Base-by-base conservation (phyloP, 495 filamentous ascomycete species). In the Talaromyces nanjingensis region DNA sequence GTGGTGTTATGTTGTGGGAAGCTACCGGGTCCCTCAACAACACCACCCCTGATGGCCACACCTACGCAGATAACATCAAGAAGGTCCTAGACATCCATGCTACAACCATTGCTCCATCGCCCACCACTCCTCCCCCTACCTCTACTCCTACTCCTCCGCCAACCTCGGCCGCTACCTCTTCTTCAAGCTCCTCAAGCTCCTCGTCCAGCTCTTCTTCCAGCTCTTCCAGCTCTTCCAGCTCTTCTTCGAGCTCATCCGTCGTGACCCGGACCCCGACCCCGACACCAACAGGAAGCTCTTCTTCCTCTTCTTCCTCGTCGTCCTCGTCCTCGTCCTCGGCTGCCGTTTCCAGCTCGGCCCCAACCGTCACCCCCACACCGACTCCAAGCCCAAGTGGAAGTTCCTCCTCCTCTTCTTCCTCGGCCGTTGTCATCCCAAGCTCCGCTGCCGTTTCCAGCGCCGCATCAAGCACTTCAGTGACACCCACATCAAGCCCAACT, bases 1-100 rank as follows among this genome's bases (percentile, higher is more conserved):
- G 87, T 59, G 89, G 89, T 71, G 77, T 91, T 16, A 87, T 89
- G 83, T 67, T 92, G 8, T 91, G 87, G 86, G 89, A 91, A 47
- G 88, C 88, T 6, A 86, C 85, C 0, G 73, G 75, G 2, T 78
- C 80, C 0, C 70, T 79, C 1, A 72, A 76, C 16, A 86, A 88
- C 62, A 49, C 69, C 25, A 76, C 76, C 42, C 27, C 60, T 20
- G 67, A 78, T 45, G 76, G 75, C 4, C 64, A 71, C 16, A 76
- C 74, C 39, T 89, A 74, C 61, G 73, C 71, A 11, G 69, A 77
- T 58, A 67, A 72, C 29, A 74, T 81, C 57, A 81, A 81, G 65
- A 62, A 77, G 1, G 76, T 82, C 53, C 68, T 85, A 16, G 65
- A 66, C 22, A 64, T 68, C 8, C 20, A 3, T 31, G 60, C 60